phyloP scores from a whole-genome alignment of 345 rosid genomes.

The Adansonia digitata region DNA sequence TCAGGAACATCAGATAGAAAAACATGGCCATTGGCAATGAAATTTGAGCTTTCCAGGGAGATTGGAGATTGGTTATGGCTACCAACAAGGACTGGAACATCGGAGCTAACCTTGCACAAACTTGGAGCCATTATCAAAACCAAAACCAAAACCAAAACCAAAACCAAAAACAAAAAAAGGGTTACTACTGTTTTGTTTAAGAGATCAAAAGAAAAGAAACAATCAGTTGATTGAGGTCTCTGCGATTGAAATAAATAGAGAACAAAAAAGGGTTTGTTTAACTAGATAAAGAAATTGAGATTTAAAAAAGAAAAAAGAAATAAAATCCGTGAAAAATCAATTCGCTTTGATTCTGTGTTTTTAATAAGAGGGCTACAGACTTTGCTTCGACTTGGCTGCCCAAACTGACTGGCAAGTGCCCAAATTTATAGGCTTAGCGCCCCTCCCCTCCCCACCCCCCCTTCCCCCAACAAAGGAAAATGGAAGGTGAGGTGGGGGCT shows the following conservation, averaged over 20 bases:
- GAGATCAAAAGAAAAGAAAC: too few relatives aligned
- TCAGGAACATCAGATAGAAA: slow-evolving; percentile 60
- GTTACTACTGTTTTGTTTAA: too few relatives aligned
- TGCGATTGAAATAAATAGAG: too few relatives aligned
- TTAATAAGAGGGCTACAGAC: background rate
- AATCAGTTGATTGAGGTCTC: too few relatives aligned
- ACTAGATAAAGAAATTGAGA: background rate
- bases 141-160: too few relatives aligned
- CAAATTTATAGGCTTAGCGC: background rate
- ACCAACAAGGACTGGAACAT: slow-evolving; percentile 17
- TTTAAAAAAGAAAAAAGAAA: background rate
- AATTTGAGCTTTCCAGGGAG: slow-evolving; percentile 43
- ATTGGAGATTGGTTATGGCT: slow-evolving; percentile 20
- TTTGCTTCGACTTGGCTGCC: background rate
- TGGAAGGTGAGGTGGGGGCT: background rate
- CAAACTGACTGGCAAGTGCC: background rate
- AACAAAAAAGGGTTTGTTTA: background rate
- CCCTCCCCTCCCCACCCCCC: too few relatives aligned
- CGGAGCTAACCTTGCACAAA: slow-evolving; percentile 27
- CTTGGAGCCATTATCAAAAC: slow-evolving; percentile 39
- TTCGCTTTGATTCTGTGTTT: background rate
- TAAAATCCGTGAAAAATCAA: background rate
- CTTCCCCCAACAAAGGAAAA: background rate
- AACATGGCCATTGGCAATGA: slow-evolving; percentile 55
- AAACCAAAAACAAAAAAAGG: too few relatives aligned